phyloP scores from a whole-genome alignment of 768 basidiomycete species.

The Candolleomyces aberdarensis region DNA sequence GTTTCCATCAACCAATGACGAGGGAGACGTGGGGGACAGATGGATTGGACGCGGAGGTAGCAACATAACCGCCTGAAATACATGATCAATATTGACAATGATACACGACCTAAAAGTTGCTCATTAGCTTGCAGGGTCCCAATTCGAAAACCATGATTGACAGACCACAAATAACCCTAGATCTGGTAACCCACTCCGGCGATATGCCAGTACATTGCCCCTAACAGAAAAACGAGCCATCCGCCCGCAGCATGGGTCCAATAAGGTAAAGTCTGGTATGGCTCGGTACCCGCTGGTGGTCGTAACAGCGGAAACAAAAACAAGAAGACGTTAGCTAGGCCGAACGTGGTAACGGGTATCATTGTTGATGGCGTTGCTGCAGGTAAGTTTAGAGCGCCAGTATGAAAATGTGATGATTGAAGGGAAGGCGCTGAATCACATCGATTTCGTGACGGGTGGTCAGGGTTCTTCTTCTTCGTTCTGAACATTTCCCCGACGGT shows the following conservation, averaged over 20 bases:
- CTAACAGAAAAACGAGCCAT: constrained; percentile 27
- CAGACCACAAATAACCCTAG: neutral
- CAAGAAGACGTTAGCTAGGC: constrained; percentile 50
- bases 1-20: no score
- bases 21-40: no score
- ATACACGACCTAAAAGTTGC: no score
- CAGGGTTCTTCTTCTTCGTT: no score
- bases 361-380: neutral
- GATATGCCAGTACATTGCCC: constrained; percentile 24
- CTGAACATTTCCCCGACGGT: neutral
- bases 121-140: neutral
- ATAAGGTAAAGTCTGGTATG: constrained; percentile 49
- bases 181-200: neutral
- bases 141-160: neutral
- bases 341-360: constrained; percentile 31
- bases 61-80: no score
- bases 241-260: constrained; percentile 34
- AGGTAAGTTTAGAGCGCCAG: constrained; percentile 9
- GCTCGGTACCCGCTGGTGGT: constrained; percentile 38
- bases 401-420: neutral
- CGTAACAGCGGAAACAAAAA: constrained; percentile 44
- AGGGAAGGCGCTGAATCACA: neutral
- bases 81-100: no score
- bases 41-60: no score
- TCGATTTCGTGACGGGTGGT: neutral